Evolutionary conservation across 2,329 filamentous ascomycete genomes (phyloP), one percentile per base, ranked within the genome.

Genomic region (Microcyclosporella mali): DNA sequence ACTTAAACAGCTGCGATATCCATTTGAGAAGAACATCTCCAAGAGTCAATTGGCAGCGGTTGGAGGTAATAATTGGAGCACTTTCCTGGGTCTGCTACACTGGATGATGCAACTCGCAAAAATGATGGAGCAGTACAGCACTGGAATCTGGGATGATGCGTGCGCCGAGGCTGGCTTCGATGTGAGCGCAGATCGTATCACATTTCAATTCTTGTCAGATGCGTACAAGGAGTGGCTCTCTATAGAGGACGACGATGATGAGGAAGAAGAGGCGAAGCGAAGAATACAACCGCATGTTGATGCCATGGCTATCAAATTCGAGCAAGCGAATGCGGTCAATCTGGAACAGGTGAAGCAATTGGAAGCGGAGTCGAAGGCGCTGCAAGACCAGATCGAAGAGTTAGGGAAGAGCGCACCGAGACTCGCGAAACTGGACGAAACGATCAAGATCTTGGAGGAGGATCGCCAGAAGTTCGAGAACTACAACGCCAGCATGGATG

Each of bases 41-140:
- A 98, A 97, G 66, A 95, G 88, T 40, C 88, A 95, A 61, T 88
- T 98, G 45, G 81, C 88, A 0, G 92, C 94, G 2, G 92, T 97
- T 0, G 92, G 92, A 52, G 90, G 89, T 2, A 88, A 95, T 66
- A 97, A 97, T 62, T 98, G 92, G 92, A 85, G 85, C 49, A 92
- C 88, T 0, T 97, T 98, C 59, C 72, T 98, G 10, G 92, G 89
- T 0, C 72, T 98, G 63, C 73, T 98, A 38, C 89, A 98, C 68
- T 98, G 92, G 92, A 90, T 98, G 81, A 95, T 98, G 90, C 89
- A 97, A 66, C 72, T 98, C 39, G 87, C 88, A 3, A 83, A 90
- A 55, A 94, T 97, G 83, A 79, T 97, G 60, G 89, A 97, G 49
- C 78, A 85, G 16, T 97, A 89, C 60, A 72, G 79, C 1, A 66